Evolutionary conservation across 2,329 filamentous ascomycete genomes (phyloP), one percentile per base, ranked within the genome.

Genomic region (Neonectria magnoliae): DNA sequence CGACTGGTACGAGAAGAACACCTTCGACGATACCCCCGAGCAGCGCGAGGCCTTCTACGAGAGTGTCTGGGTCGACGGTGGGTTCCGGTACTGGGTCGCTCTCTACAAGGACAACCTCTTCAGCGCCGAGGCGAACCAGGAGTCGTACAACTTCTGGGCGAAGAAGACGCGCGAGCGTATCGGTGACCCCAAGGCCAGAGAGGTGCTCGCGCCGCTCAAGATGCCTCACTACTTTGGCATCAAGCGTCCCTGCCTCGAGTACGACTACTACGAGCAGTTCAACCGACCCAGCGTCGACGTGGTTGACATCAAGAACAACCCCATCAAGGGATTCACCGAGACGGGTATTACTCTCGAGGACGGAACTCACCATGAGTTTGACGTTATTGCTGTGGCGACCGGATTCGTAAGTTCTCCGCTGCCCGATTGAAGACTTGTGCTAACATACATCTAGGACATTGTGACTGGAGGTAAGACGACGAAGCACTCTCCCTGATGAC

Each of bases 81-180:
- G 87, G 0, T 89, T 89, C 75, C 77, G 78, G 1, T 87, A 81
- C 74, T 87, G 86, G 85, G 78, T 88, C 2, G 78, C 77, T 0
- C 73, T 80, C 2, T 90, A 88, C 77, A 83, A 83, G 57, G 88
- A 90, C 59, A 80, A 81, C 54, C 66, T 88, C 5, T 73, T 76
- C 18, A 76, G 81, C 29, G 45, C 75, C 0, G 78, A 84, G 14
- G 84, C 84, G 2, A 90, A 89, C 70, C 73, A 80, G n/a, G 80
- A 82, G 57, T 78, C 81, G 0, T 89, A 88, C 70, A 76, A 83
- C 3, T 88, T 88, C 73, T 89, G 87, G 84, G 79, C 78, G 2
- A 79, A 80, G 64, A 87, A 87, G 73, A 82, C 82, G 0, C 80
- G 85, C 0, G 78, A 76, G 13, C 81, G 87, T 2, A 80, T 90